These are phyloP conservation scores for Kodamaea anthophila DNA, from an alignment of 1,139 yeast species.

Conservation along the genomic window DNA sequence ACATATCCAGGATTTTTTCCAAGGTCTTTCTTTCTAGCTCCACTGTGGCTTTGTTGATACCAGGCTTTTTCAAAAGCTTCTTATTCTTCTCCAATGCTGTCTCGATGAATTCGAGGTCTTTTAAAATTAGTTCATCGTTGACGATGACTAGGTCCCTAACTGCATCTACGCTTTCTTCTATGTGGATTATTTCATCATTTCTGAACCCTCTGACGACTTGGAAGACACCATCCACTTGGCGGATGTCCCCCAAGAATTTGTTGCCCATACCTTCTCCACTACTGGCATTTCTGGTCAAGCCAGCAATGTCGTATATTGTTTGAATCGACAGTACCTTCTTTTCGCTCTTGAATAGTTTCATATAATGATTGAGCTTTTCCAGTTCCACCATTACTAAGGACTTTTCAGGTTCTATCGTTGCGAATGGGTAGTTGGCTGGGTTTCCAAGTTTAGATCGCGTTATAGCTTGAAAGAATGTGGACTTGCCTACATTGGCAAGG, in stretches of 20 bases:
- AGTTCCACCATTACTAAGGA: conserved; percentile 56
- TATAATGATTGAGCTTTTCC: conserved; percentile 38
- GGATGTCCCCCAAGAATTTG: conserved; percentile 63
- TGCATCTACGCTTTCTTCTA: conserved; percentile 62
- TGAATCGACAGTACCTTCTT: conserved; percentile 51
- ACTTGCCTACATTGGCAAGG: conserved; percentile 72
- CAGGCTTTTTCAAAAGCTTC: conserved; percentile 39
- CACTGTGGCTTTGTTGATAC: conserved; percentile 21
- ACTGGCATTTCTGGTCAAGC: conserved; percentile 66
- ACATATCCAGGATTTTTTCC: conserved; percentile 41
- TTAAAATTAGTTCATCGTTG: conserved; percentile 64
- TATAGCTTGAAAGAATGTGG: conserved; percentile 60
- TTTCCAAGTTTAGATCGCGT: conserved; percentile 67
- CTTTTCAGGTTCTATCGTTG: conserved; percentile 71
- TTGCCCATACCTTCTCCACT: conserved; percentile 76
- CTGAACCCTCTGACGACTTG: conserved; percentile 66
- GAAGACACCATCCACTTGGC: conserved; percentile 69
- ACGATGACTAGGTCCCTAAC: conserved; percentile 62
- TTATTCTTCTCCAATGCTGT: conserved; percentile 42
- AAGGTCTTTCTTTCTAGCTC: conserved; percentile 43
- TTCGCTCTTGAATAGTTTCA: conserved; percentile 42
- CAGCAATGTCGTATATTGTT: conserved; percentile 69
- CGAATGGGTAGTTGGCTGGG: conserved; percentile 78
- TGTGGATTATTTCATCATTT: conserved; percentile 65
- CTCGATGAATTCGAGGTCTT: conserved; percentile 65